Evolutionary conservation across 2,329 filamentous ascomycete genomes (phyloP).

Genomic region (Capronia coronata): DNA sequence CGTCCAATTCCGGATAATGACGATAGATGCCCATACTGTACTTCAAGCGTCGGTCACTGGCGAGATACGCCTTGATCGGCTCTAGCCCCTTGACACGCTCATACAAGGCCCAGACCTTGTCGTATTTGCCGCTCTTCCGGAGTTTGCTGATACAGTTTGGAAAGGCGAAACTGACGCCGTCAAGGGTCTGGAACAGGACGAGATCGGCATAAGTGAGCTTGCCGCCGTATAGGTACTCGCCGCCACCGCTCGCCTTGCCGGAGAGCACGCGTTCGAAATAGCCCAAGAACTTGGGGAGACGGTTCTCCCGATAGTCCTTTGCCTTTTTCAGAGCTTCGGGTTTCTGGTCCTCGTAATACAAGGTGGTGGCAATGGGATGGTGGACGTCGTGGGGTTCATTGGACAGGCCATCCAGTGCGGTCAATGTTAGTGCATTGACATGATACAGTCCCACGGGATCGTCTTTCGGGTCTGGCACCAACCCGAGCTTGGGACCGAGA

Average conservation of each 20-base stretch:
- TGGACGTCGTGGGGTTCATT: constrained; percentile 71
- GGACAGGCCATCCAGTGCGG: constrained; percentile 62
- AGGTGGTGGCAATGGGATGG: constrained; percentile 56
- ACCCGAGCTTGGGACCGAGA: constrained; percentile 54
- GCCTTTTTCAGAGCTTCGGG: constrained; percentile 55
- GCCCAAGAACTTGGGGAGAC: constrained; percentile 65
- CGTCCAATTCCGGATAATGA: constrained; percentile 66
- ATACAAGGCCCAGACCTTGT: constrained; percentile 57
- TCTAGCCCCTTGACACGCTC: constrained; percentile 56
- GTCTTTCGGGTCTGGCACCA: constrained; percentile 42
- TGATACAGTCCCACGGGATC: constrained; percentile 47
- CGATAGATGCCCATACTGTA: constrained; percentile 64
- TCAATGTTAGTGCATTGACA: constrained; percentile 59
- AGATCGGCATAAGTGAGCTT: constrained; percentile 65
- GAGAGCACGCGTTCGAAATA: constrained; percentile 64
- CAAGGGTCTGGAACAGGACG: constrained; percentile 63
- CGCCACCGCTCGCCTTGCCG: constrained; percentile 51
- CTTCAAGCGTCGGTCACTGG: constrained; percentile 54
- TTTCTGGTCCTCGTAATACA: constrained; percentile 72
- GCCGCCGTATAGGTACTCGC: constrained; percentile 61
- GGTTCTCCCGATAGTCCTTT: constrained; percentile 51
- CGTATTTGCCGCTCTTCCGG: constrained; percentile 52
- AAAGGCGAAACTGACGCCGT: constrained; percentile 58
- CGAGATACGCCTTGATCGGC: constrained; percentile 62
- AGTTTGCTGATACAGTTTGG: constrained; percentile 57